Conservation (phyloP, 441 rosid species). For the Populus hybrid region DNA sequence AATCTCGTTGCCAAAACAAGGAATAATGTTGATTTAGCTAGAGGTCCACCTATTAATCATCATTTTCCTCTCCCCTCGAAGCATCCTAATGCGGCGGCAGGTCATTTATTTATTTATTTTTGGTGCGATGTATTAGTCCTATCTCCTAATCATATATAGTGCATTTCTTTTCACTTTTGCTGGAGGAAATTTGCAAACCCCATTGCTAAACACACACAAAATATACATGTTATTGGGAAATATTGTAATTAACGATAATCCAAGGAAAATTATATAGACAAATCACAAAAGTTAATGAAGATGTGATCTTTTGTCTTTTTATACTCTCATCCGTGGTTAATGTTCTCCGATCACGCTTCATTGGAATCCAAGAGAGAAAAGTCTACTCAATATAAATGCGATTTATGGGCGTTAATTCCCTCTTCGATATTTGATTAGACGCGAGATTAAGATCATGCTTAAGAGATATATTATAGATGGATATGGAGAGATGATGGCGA, state of each 20-base stretch:
- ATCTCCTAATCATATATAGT: too few species aligned
- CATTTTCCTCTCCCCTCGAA: neutral
- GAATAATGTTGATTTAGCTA: neutral
- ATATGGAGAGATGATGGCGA: neutral
- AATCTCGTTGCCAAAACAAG: neutral
- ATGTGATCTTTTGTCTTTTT: conserved; percentile 38
- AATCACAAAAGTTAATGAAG: neutral
- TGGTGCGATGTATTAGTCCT: too few species aligned
- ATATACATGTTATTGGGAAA: neutral
- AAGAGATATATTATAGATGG: conserved; percentile 1
- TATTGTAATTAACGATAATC: neutral
- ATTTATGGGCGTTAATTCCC: conserved; percentile 9
- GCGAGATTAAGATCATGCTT: conserved; percentile 5
- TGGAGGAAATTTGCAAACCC: too few species aligned
- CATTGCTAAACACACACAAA: too few species aligned
- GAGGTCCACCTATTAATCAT: conserved; percentile 9
- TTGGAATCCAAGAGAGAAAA: conserved; percentile 33
- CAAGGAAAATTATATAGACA: neutral
- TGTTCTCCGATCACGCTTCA: conserved; percentile 32
- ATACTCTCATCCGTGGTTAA: conserved; percentile 8
- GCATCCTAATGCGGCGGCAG: conserved; percentile 12
- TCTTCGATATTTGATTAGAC: conserved; percentile 17
- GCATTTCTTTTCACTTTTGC: too few species aligned
- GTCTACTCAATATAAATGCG: neutral
- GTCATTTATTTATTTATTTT: too few species aligned